Evolutionary conservation across 164 flowering plant genomes (phyloP), one percentile per base, ranked within the genome.

Genomic region (Chimonanthus praecox): DNA sequence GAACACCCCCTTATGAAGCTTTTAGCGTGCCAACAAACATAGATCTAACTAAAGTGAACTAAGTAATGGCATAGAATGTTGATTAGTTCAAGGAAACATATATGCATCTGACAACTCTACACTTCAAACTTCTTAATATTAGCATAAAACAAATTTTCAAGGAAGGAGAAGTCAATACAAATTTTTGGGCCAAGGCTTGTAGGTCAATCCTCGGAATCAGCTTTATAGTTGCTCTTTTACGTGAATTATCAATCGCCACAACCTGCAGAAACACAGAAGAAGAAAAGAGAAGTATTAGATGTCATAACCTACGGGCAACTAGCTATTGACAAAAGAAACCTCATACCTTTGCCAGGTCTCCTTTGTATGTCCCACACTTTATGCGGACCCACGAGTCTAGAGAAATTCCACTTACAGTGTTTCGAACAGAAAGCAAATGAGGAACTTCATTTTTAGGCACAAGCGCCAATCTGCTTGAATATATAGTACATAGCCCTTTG

Each of bases 281-380:
- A 60, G 45, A 11, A 58, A 68, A 33, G 45, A 43, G 49, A 67
- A 47, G 9, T 65, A 6, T 15, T 3, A 45, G 60, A 64, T 44
- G n/a, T 44, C 13, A 64, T 18, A 58, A 58, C 13, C 8, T 58
- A 33, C 54, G 15, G 15, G 49, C 54, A 13, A 58, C 47, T 48
- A 13, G 46, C 47, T 48, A 20, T n/a, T 50, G 5, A 61, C 71
- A 47, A 50, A 8, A 16, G 10, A 71, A 15, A 63, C 18, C 3
- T 33, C 77, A 64, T 81, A 94, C 99, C 98, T 86, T 84, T 51
- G 92, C 92, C 51, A 95, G 80, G 78, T 95, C 99, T 20, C 98
- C 97, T 84, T 90, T 95, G 83, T 95, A 95, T 20, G 67, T 88
- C n/a, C 99, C 99, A 85, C 46, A 81, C 82, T 95, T 95, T 68